Evolutionary conservation across 2,329 filamentous ascomycete species (phyloP).

Genomic region (Ambrosiella xylebori): DNA sequence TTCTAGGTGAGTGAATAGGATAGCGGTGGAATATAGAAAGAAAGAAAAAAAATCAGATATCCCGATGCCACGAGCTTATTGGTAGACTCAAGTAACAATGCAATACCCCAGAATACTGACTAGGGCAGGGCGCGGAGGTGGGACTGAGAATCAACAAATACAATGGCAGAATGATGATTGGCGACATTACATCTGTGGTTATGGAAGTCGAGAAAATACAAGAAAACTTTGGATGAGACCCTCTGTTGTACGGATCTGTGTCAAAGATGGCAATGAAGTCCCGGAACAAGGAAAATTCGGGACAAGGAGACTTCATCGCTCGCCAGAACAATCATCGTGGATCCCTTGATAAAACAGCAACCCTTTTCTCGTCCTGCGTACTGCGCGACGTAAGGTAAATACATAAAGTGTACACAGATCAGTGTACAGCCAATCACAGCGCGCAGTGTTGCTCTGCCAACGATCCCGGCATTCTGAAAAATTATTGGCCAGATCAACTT

Average conservation of each 20-base stretch:
- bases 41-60: too few relatives aligned
- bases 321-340: conserved; percentile 1
- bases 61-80: too few relatives aligned
- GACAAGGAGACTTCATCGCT: background rate
- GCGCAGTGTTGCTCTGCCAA: conserved; percentile 9
- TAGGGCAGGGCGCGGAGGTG: too few relatives aligned
- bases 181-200: too few relatives aligned
- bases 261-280: background rate
- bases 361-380: background rate
- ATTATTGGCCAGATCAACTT: background rate
- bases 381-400: background rate
- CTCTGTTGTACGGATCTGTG: background rate
- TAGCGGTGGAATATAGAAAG: too few relatives aligned
- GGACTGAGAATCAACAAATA: too few relatives aligned
- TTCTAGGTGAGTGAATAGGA: too few relatives aligned
- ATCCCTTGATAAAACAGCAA: background rate
- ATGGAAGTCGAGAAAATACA: too few relatives aligned
- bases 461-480: background rate
- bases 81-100: too few relatives aligned
- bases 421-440: conserved; percentile 4
- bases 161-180: too few relatives aligned
- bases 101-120: too few relatives aligned
- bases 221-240: too few relatives aligned
- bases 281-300: background rate
- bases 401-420: background rate